A percentile compares a stretch with the other conserved stretches of the same genome.
Conservation (phyloP, 148 eudicot species). For the Amaranthus cruentus region DNA sequence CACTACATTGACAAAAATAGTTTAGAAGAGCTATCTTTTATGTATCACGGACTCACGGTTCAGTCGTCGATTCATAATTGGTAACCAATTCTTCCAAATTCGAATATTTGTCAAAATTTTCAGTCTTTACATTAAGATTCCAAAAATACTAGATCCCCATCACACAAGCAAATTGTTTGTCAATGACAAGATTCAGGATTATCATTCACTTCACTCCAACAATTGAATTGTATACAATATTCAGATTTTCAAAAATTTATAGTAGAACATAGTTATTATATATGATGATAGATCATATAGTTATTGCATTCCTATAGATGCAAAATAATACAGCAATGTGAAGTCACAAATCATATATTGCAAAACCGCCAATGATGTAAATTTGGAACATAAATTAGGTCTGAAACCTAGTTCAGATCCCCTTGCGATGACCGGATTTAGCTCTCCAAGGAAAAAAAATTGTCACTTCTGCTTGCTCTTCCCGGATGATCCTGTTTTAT, state of each 20-base stretch:
- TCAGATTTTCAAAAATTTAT: too few relatives aligned
- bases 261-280: too few relatives aligned
- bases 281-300: neutral
- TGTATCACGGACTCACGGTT: neutral
- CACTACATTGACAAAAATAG: too few relatives aligned
- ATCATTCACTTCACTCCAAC: too few relatives aligned
- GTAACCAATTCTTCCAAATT: neutral
- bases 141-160: too few relatives aligned
- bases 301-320: neutral
- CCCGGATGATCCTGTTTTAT: constrained; percentile 31
- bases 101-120: too few relatives aligned
- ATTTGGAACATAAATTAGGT: constrained; percentile 3
- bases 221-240: too few relatives aligned
- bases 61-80: neutral
- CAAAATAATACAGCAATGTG: constrained; percentile 15
- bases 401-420: neutral
- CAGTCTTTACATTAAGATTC: too few relatives aligned
- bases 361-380: neutral
- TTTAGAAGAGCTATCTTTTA: too few relatives aligned
- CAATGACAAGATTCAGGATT: too few relatives aligned
- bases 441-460: neutral
- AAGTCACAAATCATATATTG: neutral
- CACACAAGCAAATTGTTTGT: too few relatives aligned
- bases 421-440: neutral
- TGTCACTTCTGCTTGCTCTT: constrained; percentile 33